A percentile compares a stretch with the other conserved stretches of the same genome.
Evolutionary conservation across 2,329 filamentous ascomycete species (phyloP).

Genomic region (Talaromyces sp.): DNA sequence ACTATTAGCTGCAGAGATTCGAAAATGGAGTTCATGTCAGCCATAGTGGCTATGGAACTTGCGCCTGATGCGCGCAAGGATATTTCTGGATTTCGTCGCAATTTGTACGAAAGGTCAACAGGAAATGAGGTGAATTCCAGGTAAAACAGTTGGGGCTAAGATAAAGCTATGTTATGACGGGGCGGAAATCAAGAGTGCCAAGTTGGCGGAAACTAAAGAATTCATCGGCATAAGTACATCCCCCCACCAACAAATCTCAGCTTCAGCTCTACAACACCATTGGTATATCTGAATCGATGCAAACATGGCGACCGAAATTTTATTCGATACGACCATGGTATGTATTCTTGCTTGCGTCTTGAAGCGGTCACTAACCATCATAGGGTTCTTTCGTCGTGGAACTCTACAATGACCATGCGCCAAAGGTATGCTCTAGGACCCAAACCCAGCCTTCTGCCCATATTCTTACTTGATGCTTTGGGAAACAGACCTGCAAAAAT

Average conservation of each 20-base stretch:
- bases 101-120: not conserved
- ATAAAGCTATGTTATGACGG: not conserved
- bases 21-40: constrained; percentile 35
- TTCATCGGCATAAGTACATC: constrained; percentile 3
- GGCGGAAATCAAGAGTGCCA: not conserved
- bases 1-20: constrained; percentile 38
- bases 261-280: not conserved
- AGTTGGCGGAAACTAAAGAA: constrained; percentile 1
- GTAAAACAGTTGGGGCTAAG: not conserved
- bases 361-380: constrained; percentile 16
- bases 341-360: constrained; percentile 17
- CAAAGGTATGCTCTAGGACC: constrained; percentile 50
- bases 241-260: not conserved
- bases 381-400: constrained; percentile 83
- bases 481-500: constrained; percentile 70
- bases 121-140: not conserved
- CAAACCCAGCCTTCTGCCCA: not conserved
- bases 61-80: constrained; percentile 5
- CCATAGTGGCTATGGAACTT: constrained; percentile 25
- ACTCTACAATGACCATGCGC: constrained; percentile 85
- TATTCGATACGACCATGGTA: constrained; percentile 84
- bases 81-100: not conserved
- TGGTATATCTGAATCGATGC: not conserved
- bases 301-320: constrained; percentile 71
- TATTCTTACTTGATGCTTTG: constrained; percentile 20